Percentiles rank a stretch among this genome's conserved stretches.
Conservation (phyloP, 345 rosid genomes). For the Populus pruinosa region DNA sequence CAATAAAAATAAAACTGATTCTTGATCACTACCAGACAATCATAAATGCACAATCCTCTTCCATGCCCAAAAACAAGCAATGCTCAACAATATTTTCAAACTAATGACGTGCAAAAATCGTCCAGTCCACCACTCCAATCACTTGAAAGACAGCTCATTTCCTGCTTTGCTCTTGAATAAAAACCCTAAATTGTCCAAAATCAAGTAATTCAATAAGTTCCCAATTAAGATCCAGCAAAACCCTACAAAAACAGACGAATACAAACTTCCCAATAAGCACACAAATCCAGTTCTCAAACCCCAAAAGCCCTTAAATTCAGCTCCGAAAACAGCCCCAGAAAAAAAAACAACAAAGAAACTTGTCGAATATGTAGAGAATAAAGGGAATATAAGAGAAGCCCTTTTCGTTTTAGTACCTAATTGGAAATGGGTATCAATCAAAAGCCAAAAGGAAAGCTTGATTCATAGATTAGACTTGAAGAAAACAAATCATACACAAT, state of each 20-base stretch:
- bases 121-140: slow-evolving; percentile 17
- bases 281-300: slow-evolving; percentile 10
- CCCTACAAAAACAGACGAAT: slow-evolving; percentile 28
- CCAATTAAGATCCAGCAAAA: slow-evolving; percentile 33
- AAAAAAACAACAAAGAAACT: neutral
- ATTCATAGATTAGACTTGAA: slow-evolving; percentile 19
- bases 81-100: slow-evolving; percentile 17
- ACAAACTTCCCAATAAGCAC: slow-evolving; percentile 18
- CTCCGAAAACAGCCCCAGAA: neutral
- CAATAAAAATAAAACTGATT: slow-evolving; percentile 1
- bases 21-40: slow-evolving; percentile 17
- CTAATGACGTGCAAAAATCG: neutral
- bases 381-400: neutral
- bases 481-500: neutral
- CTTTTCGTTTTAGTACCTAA: slow-evolving; percentile 12
- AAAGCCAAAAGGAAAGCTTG: slow-evolving; percentile 18
- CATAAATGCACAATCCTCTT: slow-evolving; percentile 39
- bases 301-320: slow-evolving; percentile 15
- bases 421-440: slow-evolving; percentile 39
- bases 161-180: slow-evolving; percentile 10
- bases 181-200: slow-evolving; percentile 29
- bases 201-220: slow-evolving; percentile 18
- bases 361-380: slow-evolving; percentile 3
- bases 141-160: slow-evolving; percentile 21
- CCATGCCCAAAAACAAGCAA: slow-evolving; percentile 36